phyloP scores from a whole-genome alignment of 345 rosid species.

The Iberis pinnata region DNA sequence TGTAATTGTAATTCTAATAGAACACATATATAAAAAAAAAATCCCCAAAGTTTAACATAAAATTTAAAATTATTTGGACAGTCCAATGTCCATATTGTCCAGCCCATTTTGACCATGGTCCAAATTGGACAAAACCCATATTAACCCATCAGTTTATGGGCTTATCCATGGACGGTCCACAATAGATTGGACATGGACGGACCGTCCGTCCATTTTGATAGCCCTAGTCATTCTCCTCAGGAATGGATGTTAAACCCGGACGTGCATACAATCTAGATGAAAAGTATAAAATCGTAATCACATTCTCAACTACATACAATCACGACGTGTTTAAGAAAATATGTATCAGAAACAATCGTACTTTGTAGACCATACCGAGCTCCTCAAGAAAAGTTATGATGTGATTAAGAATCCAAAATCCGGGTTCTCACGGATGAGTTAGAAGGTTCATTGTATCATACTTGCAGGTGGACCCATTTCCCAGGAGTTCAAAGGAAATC shows the following conservation, averaged over 20 bases:
- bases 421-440: constrained; percentile 78
- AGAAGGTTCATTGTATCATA: constrained; percentile 82
- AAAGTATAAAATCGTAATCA: background rate
- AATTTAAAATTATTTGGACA: too few species aligned
- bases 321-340: constrained; percentile 24
- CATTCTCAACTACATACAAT: background rate
- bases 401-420: constrained; percentile 88
- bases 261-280: constrained; percentile 13
- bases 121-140: too few species aligned
- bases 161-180: too few species aligned
- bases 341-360: constrained; percentile 16
- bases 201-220: too few species aligned
- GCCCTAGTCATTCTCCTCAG: constrained; percentile 23
- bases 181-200: too few species aligned
- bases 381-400: constrained; percentile 1
- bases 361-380: constrained; percentile 6
- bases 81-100: too few species aligned
- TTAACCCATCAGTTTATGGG: too few species aligned
- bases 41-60: too few species aligned
- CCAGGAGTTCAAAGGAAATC: too few species aligned
- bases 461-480: constrained; percentile 76
- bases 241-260: constrained; percentile 16
- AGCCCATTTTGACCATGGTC: too few species aligned
- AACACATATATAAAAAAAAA: too few species aligned
- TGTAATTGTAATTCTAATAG: too few species aligned